Base-by-base conservation (phyloP, 2,329 filamentous ascomycete species). In the Aspergillus pseudoviridinutans region DNA sequence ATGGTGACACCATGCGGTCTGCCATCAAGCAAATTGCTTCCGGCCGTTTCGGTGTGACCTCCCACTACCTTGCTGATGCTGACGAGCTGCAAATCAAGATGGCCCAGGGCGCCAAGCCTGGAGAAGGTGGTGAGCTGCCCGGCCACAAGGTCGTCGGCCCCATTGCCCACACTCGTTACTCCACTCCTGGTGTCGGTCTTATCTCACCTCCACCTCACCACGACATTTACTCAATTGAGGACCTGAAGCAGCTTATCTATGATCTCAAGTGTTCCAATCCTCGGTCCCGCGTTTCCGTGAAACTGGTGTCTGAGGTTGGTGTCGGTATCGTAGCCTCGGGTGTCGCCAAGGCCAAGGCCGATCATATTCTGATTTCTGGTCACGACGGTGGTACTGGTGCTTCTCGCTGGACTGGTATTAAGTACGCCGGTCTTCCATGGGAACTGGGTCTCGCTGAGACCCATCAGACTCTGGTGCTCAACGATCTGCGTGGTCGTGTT, bases 31-130 rank as follows among this genome's bases (percentile, higher is more conserved):
- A 97, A 79, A 90, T 97, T 68, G 93, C 93, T 49, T 96, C 92
- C 49, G 93, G 93, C 62, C 90, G 93, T 70, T 97, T 97, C 70
- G 93, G 93, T 81, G 93, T 97, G 61, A 97, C 93, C 1, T 94
- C 91, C 58, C 90, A 91, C 72, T 97, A 97, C 73, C 85, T 97
- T 17, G 91, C 92, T 51, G 93, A 97, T 74, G 91, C 93, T 20
- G 93, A 97, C 70, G 92, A 97, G 78, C 82, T 97, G 49, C 93
- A 97, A 76, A 97, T 97, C 79, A 97, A 97, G 85, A 97, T 97
- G 93, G 93, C 93, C 9, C 93, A 97, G 78, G 93, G 93, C 74
- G 93, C 93, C 61, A 97, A 97, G 84, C 93, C 93, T 56, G 93
- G 93, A 77, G 93, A 97, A 77, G 93, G 93, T 80, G 93, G 93